Conservation (phyloP, 305 asterid species). For the Fraxinus nigra region DNA sequence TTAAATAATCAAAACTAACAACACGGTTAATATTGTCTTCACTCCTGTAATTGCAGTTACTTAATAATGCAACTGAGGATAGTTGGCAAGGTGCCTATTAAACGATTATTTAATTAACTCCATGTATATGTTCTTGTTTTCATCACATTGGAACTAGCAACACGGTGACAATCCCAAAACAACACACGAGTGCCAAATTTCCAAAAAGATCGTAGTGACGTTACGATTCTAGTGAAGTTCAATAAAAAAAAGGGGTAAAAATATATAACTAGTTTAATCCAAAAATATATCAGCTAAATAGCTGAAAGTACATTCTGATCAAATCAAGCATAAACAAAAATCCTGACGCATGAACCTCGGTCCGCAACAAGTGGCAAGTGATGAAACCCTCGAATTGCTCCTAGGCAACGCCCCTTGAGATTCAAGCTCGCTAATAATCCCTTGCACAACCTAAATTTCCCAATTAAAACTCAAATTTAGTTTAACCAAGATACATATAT, state of each 20-base stretch:
- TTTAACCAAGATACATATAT: neutral
- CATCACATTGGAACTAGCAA: conserved; percentile 11
- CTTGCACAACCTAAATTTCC: conserved; percentile 79
- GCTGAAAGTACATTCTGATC: neutral
- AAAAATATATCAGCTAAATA: conserved; percentile 3
- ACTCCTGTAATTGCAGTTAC: neutral
- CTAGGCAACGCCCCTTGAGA: conserved; percentile 97
- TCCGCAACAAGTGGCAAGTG: conserved; percentile 99
- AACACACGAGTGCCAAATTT: conserved; percentile 13
- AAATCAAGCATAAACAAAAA: conserved; percentile 10
- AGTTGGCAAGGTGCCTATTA: neutral
- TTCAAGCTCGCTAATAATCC: conserved; percentile 95
- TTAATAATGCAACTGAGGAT: neutral
- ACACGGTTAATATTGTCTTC: neutral
- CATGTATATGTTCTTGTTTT: conserved; percentile 8
- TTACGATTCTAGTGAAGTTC: neutral
- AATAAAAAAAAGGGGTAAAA: neutral
- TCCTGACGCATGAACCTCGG: conserved; percentile 52
- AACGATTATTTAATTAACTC: conserved; percentile 15
- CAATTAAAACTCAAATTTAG: conserved; percentile 10
- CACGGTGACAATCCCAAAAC: neutral
- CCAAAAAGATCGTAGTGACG: neutral
- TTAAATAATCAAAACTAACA: conserved; percentile 17
- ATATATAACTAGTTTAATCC: neutral
- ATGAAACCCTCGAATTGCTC: conserved; percentile 98